Evolutionary conservation across 192 early-diverging fungal species (phyloP).

Genomic region (Mortierella alpina): DNA sequence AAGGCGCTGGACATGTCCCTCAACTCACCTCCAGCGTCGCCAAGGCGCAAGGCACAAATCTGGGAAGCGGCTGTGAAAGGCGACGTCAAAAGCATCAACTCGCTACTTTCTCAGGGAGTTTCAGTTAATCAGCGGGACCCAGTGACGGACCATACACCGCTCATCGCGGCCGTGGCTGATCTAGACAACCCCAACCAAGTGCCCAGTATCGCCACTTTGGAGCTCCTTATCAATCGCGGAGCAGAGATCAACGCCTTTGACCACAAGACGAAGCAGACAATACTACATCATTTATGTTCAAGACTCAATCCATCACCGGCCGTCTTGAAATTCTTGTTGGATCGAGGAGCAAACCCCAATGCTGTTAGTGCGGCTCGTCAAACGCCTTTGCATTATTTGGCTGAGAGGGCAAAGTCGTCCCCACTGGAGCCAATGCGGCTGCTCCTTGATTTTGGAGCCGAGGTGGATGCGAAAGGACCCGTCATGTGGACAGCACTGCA

Average conservation of each 20-base stretch:
- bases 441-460: constrained; percentile 41
- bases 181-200: constrained; percentile 38
- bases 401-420: constrained; percentile 38
- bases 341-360: constrained; percentile 49
- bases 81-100: constrained; percentile 34
- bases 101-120: constrained; percentile 36
- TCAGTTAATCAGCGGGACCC: constrained; percentile 52
- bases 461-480: constrained; percentile 47
- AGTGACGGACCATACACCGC: constrained; percentile 36
- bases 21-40: constrained; percentile 44
- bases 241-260: constrained; percentile 53
- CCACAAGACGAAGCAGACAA: constrained; percentile 46
- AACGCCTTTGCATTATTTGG: constrained; percentile 43
- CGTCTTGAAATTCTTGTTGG: constrained; percentile 43
- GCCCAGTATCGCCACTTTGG: constrained; percentile 32
- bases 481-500: constrained; percentile 54
- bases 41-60: constrained; percentile 41
- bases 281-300: constrained; percentile 43
- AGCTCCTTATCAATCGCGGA: constrained; percentile 46
- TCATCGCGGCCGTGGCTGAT: constrained; percentile 42
- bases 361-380: constrained; percentile 45
- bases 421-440: constrained; percentile 48
- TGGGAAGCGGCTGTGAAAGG: constrained; percentile 50
- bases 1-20: constrained; percentile 50
- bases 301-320: constrained; percentile 45